These are phyloP conservation scores for Sugiyamaella sp. DNA, from an alignment of 1,139 yeast species.

Conservation along the genomic window DNA sequence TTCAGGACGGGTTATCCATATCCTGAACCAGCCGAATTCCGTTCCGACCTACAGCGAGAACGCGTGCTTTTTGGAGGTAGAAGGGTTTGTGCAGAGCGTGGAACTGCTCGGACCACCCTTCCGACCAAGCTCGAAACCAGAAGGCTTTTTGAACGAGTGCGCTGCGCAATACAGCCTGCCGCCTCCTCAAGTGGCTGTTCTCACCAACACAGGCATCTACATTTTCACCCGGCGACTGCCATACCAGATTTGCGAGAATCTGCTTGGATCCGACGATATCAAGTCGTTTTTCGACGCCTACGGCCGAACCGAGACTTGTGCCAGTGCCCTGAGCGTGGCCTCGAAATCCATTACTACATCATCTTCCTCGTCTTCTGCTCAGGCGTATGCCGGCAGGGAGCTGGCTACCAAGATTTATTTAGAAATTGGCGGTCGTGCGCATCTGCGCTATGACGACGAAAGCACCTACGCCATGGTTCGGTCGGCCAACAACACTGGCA, in stretches of 20 bases:
- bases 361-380: conserved; percentile 27
- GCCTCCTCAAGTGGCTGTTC: conserved; percentile 65
- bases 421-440: conserved; percentile 54
- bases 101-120: conserved; percentile 69
- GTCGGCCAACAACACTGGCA: conserved; percentile 7
- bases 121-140: conserved; percentile 71
- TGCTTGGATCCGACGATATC: conserved; percentile 56
- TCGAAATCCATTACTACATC: conserved; percentile 36
- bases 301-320: conserved; percentile 78
- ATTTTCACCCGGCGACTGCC: conserved; percentile 79
- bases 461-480: conserved; percentile 28
- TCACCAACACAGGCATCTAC: conserved; percentile 79
- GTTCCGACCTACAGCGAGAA: conserved; percentile 64
- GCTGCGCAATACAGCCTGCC: conserved; percentile 78
- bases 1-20: conserved; percentile 69
- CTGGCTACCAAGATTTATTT: conserved; percentile 56
- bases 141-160: conserved; percentile 79
- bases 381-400: conserved; percentile 41
- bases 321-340: conserved; percentile 80
- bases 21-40: conserved; percentile 45
- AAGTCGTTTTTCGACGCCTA: conserved; percentile 55
- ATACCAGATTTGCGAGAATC: conserved; percentile 69
- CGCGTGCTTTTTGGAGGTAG: conserved; percentile 70
- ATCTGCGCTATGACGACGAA: conserved; percentile 40
- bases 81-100: conserved; percentile 71